Evolutionary conservation across 2,329 filamentous ascomycete genomes (phyloP), one percentile per base, ranked within the genome.

Genomic region (Fusarium sp.): DNA sequence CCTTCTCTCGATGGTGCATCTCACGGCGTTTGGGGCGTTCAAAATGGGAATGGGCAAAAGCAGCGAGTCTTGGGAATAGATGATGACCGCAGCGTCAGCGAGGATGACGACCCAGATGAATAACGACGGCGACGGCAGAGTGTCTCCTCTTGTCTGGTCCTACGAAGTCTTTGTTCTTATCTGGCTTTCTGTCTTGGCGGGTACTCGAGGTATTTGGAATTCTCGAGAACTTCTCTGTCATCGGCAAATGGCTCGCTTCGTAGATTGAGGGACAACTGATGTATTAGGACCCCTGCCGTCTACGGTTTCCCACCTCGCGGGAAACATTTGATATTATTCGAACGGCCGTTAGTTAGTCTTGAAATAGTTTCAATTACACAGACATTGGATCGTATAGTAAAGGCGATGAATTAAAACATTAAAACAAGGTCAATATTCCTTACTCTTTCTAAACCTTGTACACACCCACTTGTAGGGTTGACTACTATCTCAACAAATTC

Each of bases 61-160:
- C 76, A 76, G 76, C 72, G 73, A 62, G 77, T 79, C 72, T 72
- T 77, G 75, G 82, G 78, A 76, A 79, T 81, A 77, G 82, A 83
- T 72, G 84, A 83, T 71, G 84, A 85, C 69, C 79, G 78, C 76
- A 87, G 88, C 81, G 83, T 83, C 80, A 88, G 86, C 78, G 90
- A 93, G 78, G 91, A 92, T 67, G 86, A 88, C 79, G 89, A 91
- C 70, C 89, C 92, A 76, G 90, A 92, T 76, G 89, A 89, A 78
- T 88, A 85, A 84, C 84, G 77, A 77, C 73, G 83, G 85, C 80
- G 85, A 86, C 87, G 87, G 86, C 86, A 87, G 87, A 87, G 86
- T 88, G 72, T 87, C 88, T 89, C 88, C 90, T 91, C 87, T 88
- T 86, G 84, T 84, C 87, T 90, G 87, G 85, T 89, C 87, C 87